A percentile compares a stretch with the other conserved stretches of the same genome.
Conservation (phyloP, 306 rosid species). For the Aeschynomene evenia region DNA sequence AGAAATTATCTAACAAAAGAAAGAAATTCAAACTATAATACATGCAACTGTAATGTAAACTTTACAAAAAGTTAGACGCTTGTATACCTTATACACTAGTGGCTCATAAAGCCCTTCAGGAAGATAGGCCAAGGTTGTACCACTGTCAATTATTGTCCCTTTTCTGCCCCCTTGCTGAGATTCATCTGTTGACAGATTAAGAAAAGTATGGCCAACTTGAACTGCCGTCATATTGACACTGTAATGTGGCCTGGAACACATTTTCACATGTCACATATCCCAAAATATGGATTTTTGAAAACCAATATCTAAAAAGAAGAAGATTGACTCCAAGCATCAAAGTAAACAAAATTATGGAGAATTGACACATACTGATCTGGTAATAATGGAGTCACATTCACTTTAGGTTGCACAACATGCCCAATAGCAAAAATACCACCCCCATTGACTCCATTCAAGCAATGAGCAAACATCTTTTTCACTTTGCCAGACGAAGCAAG, state of each 20-base stretch:
- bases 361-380: slow-evolving; percentile 86
- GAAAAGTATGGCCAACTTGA: slow-evolving; percentile 69
- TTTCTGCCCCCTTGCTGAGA: slow-evolving; percentile 63
- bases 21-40: slow-evolving; percentile 29
- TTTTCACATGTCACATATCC: slow-evolving; percentile 22
- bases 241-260: slow-evolving; percentile 75
- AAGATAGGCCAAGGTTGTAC: slow-evolving; percentile 99
- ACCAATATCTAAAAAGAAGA: background rate
- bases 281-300: slow-evolving; percentile 22
- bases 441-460: slow-evolving; percentile 91
- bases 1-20: slow-evolving; percentile 59
- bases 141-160: slow-evolving; percentile 96
- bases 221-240: slow-evolving; percentile 90
- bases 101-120: slow-evolving; percentile 83
- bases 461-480: slow-evolving; percentile 97
- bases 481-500: slow-evolving; percentile 88
- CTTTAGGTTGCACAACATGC: slow-evolving; percentile 93
- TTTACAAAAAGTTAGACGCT: slow-evolving; percentile 6
- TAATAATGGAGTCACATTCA: slow-evolving; percentile 83
- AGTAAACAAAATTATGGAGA: slow-evolving; percentile 21
- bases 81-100: slow-evolving; percentile 63
- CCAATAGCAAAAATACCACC: slow-evolving; percentile 99
- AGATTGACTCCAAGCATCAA: background rate
- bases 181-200: slow-evolving; percentile 59
- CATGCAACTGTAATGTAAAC: slow-evolving; percentile 18